Evolutionary conservation across 345 rosid species (phyloP).

Genomic region (Camelina laxa): DNA sequence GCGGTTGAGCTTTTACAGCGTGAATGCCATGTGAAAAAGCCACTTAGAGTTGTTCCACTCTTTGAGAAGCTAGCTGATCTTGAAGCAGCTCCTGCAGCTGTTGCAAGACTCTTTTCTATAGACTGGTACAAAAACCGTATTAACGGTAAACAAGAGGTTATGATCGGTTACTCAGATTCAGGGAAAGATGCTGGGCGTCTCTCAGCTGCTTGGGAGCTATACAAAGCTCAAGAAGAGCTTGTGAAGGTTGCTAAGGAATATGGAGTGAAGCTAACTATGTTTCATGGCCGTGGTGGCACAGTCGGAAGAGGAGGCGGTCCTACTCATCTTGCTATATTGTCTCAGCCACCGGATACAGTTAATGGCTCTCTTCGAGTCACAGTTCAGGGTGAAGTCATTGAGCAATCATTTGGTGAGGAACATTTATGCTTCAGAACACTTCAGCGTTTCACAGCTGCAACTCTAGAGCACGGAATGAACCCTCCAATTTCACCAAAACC

Average conservation of each 20-base stretch:
- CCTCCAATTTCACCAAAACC: constrained; percentile 93
- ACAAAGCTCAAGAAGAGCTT: constrained; percentile 98
- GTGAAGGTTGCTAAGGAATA: constrained; percentile 81
- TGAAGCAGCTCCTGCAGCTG: constrained; percentile 97
- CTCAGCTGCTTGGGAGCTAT: constrained; percentile 98
- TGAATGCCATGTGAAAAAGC: constrained; percentile 86
- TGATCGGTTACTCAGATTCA: constrained; percentile 99
- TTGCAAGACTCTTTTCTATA: constrained; percentile 85
- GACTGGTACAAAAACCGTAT: constrained; percentile 93
- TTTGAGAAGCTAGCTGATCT: constrained; percentile 99
- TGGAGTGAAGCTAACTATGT: constrained; percentile 96
- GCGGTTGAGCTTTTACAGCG: constrained; percentile 98
- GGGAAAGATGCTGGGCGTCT: constrained; percentile 98
- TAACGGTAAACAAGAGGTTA: constrained; percentile 96
- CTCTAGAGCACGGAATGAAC: constrained; percentile 95
- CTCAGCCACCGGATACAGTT: constrained; percentile 99
- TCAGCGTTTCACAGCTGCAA: constrained; percentile 97
- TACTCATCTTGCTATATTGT: constrained; percentile 96
- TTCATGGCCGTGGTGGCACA: constrained; percentile 99
- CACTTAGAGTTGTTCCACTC: constrained; percentile 95
- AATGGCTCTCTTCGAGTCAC: constrained; percentile 95
- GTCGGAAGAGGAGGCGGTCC: constrained; percentile 99
- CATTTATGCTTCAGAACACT: constrained; percentile 94
- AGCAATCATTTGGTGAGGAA: constrained; percentile 95
- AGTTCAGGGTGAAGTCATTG: constrained; percentile 97